A percentile compares a stretch with the other conserved stretches of the same genome.
These are phyloP conservation scores for Lactifluus subvellereus DNA, from an alignment of 768 basidiomycete species.

Conservation along the genomic window DNA sequence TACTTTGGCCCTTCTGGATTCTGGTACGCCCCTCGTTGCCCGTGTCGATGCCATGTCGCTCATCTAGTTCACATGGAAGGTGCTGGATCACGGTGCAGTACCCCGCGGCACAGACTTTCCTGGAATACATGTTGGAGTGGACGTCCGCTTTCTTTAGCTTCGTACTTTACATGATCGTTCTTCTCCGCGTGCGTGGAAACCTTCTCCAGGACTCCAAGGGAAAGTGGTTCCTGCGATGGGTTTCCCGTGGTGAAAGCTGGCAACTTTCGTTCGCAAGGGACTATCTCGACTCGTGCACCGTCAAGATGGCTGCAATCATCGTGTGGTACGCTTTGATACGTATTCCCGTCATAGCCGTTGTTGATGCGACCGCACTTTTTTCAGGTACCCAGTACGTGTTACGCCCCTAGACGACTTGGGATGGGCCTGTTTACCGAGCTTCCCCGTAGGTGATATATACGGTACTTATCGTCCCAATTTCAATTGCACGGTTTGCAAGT, in stretches of 20 bases:
- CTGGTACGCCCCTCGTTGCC: conserved; percentile 31
- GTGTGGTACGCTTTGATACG: conserved; percentile 30
- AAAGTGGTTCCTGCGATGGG: conserved; percentile 31
- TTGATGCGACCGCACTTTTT: background rate
- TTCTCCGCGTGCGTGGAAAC: conserved; percentile 38
- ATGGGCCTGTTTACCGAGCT: background rate
- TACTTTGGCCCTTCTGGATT: conserved; percentile 43
- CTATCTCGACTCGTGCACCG: conserved; percentile 31
- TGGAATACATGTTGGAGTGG: conserved; percentile 44
- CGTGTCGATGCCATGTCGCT: background rate
- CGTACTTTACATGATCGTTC: conserved; percentile 32
- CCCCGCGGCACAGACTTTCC: conserved; percentile 33
- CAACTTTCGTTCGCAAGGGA: conserved; percentile 32
- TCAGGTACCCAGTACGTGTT: conserved; percentile 27
- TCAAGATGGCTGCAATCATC: conserved; percentile 31
- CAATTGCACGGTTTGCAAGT: conserved; percentile 30
- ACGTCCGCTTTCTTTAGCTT: conserved; percentile 32
- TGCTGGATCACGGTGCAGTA: conserved; percentile 44
- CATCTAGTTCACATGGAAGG: conserved; percentile 23
- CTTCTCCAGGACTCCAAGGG: conserved; percentile 27
- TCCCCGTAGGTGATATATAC: conserved; percentile 30
- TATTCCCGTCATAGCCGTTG: background rate
- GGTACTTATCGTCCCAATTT: conserved; percentile 33
- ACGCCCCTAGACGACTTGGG: background rate
- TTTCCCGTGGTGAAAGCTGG: conserved; percentile 32